Evolutionary conservation across 2,329 filamentous ascomycete genomes (phyloP).

Genomic region (Ceratocystis variospora): DNA sequence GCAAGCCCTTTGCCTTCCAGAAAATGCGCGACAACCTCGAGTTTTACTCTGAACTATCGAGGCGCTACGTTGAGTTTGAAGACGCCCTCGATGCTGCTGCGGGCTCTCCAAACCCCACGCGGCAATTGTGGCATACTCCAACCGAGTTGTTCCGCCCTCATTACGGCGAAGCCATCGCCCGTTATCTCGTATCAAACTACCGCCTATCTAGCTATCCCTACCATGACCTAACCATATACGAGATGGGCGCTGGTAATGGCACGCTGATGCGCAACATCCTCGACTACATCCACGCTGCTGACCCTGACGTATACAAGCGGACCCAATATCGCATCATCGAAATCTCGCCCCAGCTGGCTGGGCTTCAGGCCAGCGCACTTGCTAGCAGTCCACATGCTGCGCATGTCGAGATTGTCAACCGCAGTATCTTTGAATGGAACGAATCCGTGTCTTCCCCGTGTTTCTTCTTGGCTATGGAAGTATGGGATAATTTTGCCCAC

Average conservation of each 20-base stretch:
- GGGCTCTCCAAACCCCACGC: constrained; percentile 51
- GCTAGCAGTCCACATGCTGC: constrained; percentile 56
- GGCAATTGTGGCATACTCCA: constrained; percentile 96
- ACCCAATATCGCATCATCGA: constrained; percentile 95
- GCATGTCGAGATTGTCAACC: constrained; percentile 89
- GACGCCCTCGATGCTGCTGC: constrained; percentile 64
- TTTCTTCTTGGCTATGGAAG: constrained; percentile 95
- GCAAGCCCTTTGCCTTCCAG: constrained; percentile 81
- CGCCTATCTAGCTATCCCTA: constrained; percentile 88
- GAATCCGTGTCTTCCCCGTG: constrained; percentile 79
- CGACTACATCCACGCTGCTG: constrained; percentile 80
- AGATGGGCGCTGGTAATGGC: constrained; percentile 94
- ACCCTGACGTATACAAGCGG: constrained; percentile 84
- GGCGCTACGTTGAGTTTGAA: constrained; percentile 81
- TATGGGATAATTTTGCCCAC: constrained; percentile 97
- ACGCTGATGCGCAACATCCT: constrained; percentile 97
- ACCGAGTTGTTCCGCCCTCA: constrained; percentile 94
- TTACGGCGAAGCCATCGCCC: constrained; percentile 94
- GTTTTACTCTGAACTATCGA: constrained; percentile 63
- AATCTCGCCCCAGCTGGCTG: constrained; percentile 71
- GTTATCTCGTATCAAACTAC: constrained; percentile 92
- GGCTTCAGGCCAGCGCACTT: constrained; percentile 60
- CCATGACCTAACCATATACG: constrained; percentile 93
- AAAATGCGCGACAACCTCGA: constrained; percentile 67
- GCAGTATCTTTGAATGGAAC: constrained; percentile 88